phyloP scores from a whole-genome alignment of 305 asterid species.

The Fraxinus floribunda region DNA sequence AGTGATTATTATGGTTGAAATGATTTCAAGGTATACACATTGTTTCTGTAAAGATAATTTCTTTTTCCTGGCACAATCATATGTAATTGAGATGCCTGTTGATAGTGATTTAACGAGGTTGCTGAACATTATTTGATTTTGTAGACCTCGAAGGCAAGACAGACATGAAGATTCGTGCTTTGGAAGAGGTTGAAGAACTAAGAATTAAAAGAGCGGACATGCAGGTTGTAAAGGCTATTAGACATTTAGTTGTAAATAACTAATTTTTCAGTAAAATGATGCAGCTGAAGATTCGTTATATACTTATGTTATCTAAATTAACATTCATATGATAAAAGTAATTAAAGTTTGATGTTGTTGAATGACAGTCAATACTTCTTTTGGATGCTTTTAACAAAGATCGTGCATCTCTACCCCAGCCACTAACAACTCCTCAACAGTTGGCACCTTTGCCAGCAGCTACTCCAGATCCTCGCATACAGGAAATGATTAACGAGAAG shows the following conservation, averaged over 20 bases:
- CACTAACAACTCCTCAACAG: conserved; percentile 57
- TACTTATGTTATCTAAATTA: neutral
- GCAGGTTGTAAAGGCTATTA: conserved; percentile 51
- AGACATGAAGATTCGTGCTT: conserved; percentile 72
- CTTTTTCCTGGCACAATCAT: neutral
- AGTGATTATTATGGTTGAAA: neutral
- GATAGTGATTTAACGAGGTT: conserved; percentile 14
- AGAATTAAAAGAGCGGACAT: conserved; percentile 77
- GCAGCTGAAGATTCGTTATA: neutral
- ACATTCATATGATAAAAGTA: neutral
- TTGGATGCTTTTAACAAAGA: conserved; percentile 97
- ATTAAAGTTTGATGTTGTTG: conserved; percentile 18
- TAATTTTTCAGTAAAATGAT: neutral
- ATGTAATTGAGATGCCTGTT: conserved; percentile 15
- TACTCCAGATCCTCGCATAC: conserved; percentile 75
- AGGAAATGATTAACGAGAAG: conserved; percentile 84
- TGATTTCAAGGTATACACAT: neutral
- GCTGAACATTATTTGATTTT: conserved; percentile 24
- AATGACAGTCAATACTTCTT: conserved; percentile 77
- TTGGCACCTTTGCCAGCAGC: conserved; percentile 58
- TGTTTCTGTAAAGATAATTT: neutral
- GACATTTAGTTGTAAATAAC: neutral
- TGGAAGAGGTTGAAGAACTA: conserved; percentile 81
- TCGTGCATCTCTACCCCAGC: conserved; percentile 87
- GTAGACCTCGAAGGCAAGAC: conserved; percentile 86